phyloP scores from a whole-genome alignment of 2,329 filamentous ascomycete genomes.

The Penicillium sp. region DNA sequence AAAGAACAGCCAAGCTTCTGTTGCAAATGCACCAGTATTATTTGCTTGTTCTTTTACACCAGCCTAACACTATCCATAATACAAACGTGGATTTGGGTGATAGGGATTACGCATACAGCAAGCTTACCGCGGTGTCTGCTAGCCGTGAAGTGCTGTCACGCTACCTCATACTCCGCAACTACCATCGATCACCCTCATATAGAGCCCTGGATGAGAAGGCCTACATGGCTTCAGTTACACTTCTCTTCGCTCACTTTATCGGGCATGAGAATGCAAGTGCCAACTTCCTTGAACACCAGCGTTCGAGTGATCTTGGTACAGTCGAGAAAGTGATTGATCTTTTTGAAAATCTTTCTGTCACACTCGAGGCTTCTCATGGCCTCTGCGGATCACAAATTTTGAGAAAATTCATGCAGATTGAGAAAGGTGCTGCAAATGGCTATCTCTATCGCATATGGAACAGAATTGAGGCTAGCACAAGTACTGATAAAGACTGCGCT shows the following conservation, averaged over 20 bases:
- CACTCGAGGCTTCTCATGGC: not conserved
- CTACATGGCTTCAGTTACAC: conserved; percentile 11
- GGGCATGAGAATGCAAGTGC: conserved; percentile 6
- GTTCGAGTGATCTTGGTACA: conserved; percentile 4
- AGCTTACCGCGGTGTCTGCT: conserved; percentile 13
- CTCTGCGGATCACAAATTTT: not conserved
- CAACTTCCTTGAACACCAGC: conserved; percentile 12
- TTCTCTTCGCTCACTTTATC: conserved; percentile 22
- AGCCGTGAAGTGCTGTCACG: conserved; percentile 21
- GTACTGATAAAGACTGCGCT: not conserved
- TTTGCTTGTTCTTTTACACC: conserved; percentile 20
- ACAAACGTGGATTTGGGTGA: no score
- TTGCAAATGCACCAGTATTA: conserved; percentile 26
- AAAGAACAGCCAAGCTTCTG: conserved; percentile 15
- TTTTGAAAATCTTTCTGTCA: conserved; percentile 5
- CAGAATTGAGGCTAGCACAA: not conserved
- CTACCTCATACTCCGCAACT: conserved; percentile 15
- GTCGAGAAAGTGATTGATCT: conserved; percentile 6
- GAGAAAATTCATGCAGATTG: conserved; percentile 5
- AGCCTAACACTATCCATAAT: conserved; percentile 17
- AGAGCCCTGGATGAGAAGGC: conserved; percentile 22
- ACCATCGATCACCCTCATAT: conserved; percentile 18
- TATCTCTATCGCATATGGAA: not conserved
- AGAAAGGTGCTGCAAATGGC: conserved; percentile 14
- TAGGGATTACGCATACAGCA: conserved; percentile 14